These are phyloP conservation scores for Lanmaoa rubissima DNA, from an alignment of 768 basidiomycete genomes.

Conservation along the genomic window DNA sequence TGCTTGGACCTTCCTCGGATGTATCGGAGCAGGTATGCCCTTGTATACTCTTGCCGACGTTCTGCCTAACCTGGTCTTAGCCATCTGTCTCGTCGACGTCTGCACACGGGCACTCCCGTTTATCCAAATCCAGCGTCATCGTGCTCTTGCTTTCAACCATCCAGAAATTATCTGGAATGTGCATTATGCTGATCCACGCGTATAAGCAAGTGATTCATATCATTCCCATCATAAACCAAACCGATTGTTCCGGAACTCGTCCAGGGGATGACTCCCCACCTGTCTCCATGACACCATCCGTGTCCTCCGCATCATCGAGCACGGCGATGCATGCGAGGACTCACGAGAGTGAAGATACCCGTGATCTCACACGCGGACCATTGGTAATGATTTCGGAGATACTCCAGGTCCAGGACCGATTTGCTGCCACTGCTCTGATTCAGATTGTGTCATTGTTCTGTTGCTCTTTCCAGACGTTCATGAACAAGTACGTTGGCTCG, in stretches of 20 bases:
- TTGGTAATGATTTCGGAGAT: conserved; percentile 50
- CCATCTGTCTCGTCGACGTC: conserved; percentile 22
- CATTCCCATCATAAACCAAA: conserved; percentile 63
- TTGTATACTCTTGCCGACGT: neutral
- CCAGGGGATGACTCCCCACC: neutral
- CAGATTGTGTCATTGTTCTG: conserved; percentile 47
- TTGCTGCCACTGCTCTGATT: conserved; percentile 46
- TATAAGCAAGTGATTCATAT: conserved; percentile 65
- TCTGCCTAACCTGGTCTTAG: conserved; percentile 12
- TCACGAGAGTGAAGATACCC: conserved; percentile 2
- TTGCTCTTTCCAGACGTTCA: conserved; percentile 48
- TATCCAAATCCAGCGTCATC: conserved; percentile 53
- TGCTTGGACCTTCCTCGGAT: conserved; percentile 50
- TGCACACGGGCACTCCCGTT: conserved; percentile 33
- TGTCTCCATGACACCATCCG: conserved; percentile 6
- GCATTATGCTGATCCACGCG: conserved; percentile 63
- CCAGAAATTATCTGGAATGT: conserved; percentile 66
- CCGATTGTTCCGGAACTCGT: conserved; percentile 5
- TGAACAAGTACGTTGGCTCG: conserved; percentile 50
- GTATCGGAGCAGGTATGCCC: conserved; percentile 20
- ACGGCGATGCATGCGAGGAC: conserved; percentile 14
- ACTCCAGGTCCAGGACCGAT: conserved; percentile 46
- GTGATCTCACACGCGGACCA: conserved; percentile 41
- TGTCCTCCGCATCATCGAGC: conserved; percentile 30
- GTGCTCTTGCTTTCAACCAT: conserved; percentile 73